These are phyloP conservation scores for Puccinia triticina DNA, from an alignment of 1,284 basidiomycete species.

Conservation along the genomic window DNA sequence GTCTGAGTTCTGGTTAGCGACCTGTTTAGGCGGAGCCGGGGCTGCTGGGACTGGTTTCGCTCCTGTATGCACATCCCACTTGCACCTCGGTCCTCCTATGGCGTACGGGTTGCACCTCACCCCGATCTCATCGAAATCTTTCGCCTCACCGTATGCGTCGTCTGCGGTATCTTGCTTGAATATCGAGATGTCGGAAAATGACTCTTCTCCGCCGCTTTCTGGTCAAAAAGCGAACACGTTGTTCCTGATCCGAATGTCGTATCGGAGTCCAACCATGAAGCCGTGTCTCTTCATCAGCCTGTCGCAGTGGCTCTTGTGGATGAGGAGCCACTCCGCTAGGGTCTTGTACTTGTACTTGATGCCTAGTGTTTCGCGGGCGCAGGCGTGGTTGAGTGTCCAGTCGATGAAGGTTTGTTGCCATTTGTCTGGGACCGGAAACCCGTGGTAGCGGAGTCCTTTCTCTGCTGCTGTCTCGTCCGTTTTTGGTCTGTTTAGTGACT, in stretches of 20 bases:
- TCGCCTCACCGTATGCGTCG: no score
- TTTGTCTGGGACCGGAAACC: neutral
- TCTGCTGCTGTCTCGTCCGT: neutral
- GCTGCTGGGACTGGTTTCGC: neutral
- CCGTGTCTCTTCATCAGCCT: neutral
- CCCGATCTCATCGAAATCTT: neutral
- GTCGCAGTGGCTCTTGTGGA: neutral
- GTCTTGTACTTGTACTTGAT: neutral
- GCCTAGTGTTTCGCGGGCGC: neutral
- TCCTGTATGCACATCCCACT: neutral
- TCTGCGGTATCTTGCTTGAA: no score
- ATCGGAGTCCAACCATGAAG: neutral
- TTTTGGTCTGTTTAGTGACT: neutral
- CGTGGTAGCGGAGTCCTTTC: neutral
- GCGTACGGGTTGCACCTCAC: constrained; percentile 1
- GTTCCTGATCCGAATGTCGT: no score
- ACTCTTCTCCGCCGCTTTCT: no score
- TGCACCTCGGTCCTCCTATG: neutral
- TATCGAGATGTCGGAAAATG: no score
- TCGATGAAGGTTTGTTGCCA: neutral
- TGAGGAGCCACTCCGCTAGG: neutral
- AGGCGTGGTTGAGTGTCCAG: neutral
- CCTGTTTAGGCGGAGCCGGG: no score
- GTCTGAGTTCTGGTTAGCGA: no score
- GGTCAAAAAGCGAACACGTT: no score